Percentiles rank a stretch among this genome's conserved stretches.
Evolutionary conservation across 495 filamentous ascomycete genomes (phyloP).

Genomic region (Daldinia vernicosa): DNA sequence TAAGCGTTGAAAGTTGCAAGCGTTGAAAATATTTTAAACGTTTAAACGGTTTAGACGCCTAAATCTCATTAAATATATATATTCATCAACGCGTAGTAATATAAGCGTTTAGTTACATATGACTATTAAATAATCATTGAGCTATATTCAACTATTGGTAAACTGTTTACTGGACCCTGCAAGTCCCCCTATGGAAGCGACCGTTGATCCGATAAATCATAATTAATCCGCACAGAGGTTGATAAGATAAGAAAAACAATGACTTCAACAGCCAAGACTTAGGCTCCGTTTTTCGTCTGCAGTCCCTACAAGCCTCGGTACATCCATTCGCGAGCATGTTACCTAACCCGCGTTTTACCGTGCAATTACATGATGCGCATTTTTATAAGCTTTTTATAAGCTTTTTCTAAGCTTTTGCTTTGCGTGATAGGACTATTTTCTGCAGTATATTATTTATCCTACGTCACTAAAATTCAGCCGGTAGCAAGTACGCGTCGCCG

Average conservation of each 20-base stretch:
- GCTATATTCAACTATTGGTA: no score
- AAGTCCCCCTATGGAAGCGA: no score
- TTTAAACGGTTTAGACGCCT: no score
- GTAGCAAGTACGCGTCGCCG: not conserved
- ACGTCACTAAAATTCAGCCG: conserved; percentile 1
- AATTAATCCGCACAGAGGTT: conserved; percentile 32
- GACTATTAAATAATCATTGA: no score
- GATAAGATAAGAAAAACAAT: conserved; percentile 45
- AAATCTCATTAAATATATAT: no score
- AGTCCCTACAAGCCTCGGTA: conserved; percentile 27
- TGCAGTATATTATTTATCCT: conserved; percentile 1
- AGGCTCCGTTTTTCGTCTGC: not conserved
- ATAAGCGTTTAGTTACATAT: no score
- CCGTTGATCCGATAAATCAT: conserved; percentile 40
- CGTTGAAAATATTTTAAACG: no score
- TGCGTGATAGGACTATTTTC: not conserved
- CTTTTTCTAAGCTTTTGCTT: no score
- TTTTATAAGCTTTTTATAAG: no score
- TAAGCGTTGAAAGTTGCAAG: no score
- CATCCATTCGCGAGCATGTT: not conserved
- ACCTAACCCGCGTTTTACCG: conserved; percentile 1
- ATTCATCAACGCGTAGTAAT: no score
- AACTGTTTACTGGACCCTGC: no score
- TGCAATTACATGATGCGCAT: not conserved
- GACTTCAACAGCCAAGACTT: conserved; percentile 28